Base-by-base conservation (phyloP, 1,284 basidiomycete genomes). In the Psilocybe mexicana region DNA sequence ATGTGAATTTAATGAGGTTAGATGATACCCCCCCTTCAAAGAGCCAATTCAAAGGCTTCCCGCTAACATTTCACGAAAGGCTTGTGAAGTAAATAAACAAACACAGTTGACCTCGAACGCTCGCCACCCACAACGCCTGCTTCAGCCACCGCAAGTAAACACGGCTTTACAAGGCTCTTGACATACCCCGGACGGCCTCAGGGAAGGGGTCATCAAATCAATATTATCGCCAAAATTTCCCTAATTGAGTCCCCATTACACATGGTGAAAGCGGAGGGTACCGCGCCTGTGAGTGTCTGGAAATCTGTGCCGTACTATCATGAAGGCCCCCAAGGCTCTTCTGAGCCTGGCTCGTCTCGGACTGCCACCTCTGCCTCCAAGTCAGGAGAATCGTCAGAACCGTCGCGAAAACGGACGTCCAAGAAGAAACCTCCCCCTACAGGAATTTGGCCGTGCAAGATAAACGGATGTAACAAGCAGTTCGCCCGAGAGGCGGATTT, bases 401-500 rank as follows among this genome's bases (percentile, higher is more conserved):
- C 53, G 7, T 45, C 76, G 70, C 79, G 74, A 69, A 73, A 70
- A 60, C 63, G 63, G 28, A 49, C 67, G 18, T 62, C 63, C 24
- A 79, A 75, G 65, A 82, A 79, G 73, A 85, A 83, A 66, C 69
- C 73, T 43, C 67, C 75, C 2, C 77, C 79, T 59, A 76, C 81
- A 6, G 81, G 82, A 6, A 69, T 84, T 52, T 90, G 88, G 88
- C 85, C 88, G 6, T 90, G 88, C 75, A 85, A 83, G 69, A 88
- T 90, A 65, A 81, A 85, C 66, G 88, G 87, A 10, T 90, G 88
- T 73, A 84, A 82, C 71, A 90, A 89, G 72, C 83, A 86, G 67
- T 90, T 90, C 68, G 88, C 86, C 47, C 80, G 88, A 55, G 88
- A 90, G 70, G 88, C 88, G 10, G 88, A 90, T 76, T 73, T 90